Evolutionary conservation across 768 basidiomycete species (phyloP), one percentile per base, ranked within the genome.

Genomic region (Boletus pseudopeckii): DNA sequence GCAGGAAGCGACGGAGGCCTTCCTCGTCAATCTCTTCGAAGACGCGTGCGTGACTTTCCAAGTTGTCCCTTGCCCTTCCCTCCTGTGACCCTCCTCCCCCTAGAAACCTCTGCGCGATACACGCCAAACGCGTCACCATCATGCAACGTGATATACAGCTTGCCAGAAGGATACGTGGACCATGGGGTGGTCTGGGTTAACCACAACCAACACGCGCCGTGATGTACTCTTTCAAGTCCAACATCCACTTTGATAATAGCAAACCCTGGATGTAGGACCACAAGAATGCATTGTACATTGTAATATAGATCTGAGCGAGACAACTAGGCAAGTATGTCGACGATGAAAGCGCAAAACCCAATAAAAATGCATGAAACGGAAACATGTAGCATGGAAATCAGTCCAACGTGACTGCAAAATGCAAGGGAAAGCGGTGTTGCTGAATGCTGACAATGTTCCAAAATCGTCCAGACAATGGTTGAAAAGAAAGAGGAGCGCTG

Each of bases 61-160:
- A 22, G 40, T 1, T 9, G 20, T 30, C 17, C n/a, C 7, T 24
- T 22, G 2, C 5, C 18, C 30, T 24, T 54, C 20, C 38, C 28
- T 18, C 41, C 42, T 56, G 40, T 62, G 24, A 26, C n/a, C 43
- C 20, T 37, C 44, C 20, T n/a, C 43, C 14, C 47, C 55, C 20
- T 56, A 97, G 94, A 40, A 97, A 98, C 69, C 76, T 97, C 33
- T 99, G 97, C 65, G 95, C 96, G 7, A 90, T 99, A 60, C 96
- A 98, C 65, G 96, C 96, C 15, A 98, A 96, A 72, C 87, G 96
- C 63, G 96, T 98, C 5, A 99, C 96, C 6, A 87, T 98, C 62
- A 98, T 98, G 95, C 92, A 93, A 52, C 82, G 88, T 48, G 97
- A 99, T 63, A 95, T 99, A 53, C 96, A 98, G 64, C 85, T 99